Percentiles rank a stretch among this genome's conserved stretches.
These are phyloP conservation scores for Fagopyrum tataricum DNA, from an alignment of 148 eudicot species.

Conservation along the genomic window DNA sequence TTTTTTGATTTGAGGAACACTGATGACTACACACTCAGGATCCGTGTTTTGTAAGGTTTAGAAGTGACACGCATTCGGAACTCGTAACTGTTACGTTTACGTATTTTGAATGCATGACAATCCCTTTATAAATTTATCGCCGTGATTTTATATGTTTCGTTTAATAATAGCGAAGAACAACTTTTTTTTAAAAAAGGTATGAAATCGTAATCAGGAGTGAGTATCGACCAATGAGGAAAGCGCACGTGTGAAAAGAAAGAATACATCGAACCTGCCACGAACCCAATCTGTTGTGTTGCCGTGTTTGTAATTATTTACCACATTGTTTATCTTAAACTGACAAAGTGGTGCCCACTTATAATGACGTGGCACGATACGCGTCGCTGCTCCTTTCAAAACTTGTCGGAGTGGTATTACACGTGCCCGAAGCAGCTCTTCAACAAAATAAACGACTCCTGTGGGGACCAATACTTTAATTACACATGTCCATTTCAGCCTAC, in stretches of 20 bases:
- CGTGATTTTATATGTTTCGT: too few species aligned
- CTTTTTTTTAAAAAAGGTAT: too few species aligned
- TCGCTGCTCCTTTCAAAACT: not conserved
- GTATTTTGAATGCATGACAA: too few species aligned
- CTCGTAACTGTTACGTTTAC: too few species aligned
- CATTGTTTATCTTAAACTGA: not conserved
- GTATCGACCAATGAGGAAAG: not conserved
- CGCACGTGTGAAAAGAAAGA: not conserved
- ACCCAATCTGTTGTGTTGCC: not conserved
- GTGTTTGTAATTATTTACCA: not conserved
- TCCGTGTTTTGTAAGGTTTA: too few species aligned
- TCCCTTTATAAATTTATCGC: too few species aligned
- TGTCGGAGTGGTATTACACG: constrained; percentile 6
- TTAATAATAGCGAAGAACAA: too few species aligned
- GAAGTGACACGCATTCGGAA: too few species aligned
- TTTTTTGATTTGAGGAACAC: too few species aligned
- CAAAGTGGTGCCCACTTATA: not conserved
- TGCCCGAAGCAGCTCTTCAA: not conserved
- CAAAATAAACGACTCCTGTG: not conserved
- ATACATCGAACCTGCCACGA: constrained; percentile 10
- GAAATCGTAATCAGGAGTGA: not conserved
- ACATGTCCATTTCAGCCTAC: not conserved
- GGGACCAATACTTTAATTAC: constrained; percentile 6
- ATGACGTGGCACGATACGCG: constrained; percentile 9
- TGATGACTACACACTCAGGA: too few species aligned